These are phyloP conservation scores for Podaxis rugospora DNA, from an alignment of 768 basidiomycete species.

Conservation along the genomic window DNA sequence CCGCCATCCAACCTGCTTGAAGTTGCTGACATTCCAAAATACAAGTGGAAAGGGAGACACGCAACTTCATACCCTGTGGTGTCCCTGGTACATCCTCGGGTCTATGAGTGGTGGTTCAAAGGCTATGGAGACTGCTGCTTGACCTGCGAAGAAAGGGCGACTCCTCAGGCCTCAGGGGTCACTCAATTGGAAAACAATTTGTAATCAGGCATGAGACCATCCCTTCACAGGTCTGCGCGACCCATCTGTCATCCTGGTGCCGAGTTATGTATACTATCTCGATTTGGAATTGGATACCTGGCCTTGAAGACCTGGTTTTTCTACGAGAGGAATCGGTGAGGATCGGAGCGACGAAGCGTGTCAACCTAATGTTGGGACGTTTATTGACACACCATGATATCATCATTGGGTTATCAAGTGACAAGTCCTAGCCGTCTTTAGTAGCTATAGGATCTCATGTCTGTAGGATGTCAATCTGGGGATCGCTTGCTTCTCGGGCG, in stretches of 20 bases:
- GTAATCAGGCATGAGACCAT: neutral
- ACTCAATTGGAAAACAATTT: neutral
- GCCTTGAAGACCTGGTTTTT: neutral
- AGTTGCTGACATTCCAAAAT: neutral
- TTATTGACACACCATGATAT: neutral
- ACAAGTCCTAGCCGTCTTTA: neutral
- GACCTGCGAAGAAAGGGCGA: neutral
- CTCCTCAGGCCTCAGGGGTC: neutral
- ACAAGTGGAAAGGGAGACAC: neutral
- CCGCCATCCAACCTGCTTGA: neutral
- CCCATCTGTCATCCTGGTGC: neutral
- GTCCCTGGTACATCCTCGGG: neutral
- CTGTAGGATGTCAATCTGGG: neutral
- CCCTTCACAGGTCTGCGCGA: neutral
- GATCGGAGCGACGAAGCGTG: neutral
- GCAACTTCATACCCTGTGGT: neutral
- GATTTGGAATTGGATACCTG: neutral
- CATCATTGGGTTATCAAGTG: neutral
- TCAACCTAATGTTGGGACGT: neutral
- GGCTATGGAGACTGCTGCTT: neutral
- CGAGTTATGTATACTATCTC: conserved; percentile 1
- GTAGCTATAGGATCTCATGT: neutral
- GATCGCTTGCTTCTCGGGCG: neutral
- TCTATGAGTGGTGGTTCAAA: neutral
- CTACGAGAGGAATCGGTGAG: neutral